phyloP scores from a whole-genome alignment of 768 basidiomycete genomes.

The Trametes meyenii region DNA sequence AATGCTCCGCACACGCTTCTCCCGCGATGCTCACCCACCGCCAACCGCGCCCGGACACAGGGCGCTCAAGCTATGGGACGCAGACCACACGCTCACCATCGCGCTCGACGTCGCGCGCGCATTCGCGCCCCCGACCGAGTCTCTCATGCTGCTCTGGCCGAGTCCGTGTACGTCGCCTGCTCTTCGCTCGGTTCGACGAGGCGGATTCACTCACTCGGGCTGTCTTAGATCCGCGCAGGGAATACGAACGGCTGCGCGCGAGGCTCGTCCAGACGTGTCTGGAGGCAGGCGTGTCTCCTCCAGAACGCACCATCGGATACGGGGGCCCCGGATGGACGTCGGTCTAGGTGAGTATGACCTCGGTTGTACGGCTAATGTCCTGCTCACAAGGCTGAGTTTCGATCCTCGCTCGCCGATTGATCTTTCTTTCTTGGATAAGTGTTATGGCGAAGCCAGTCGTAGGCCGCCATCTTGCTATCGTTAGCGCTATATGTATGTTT shows the following conservation, averaged over 20 bases:
- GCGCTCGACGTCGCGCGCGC: constrained; percentile 69
- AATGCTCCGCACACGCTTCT: not conserved
- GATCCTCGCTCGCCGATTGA: too few relatives aligned
- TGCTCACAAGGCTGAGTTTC: too few relatives aligned
- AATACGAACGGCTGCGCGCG: constrained; percentile 50
- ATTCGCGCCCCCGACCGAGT: constrained; percentile 46
- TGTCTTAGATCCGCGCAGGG: constrained; percentile 33
- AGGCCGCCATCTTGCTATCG: too few relatives aligned
- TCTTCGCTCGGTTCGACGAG: not conserved
- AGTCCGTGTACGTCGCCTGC: constrained; percentile 33
- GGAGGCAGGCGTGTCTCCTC: constrained; percentile 42
- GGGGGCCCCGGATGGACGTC: not conserved
- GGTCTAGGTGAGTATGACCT: too few relatives aligned
- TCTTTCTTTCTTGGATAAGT: too few relatives aligned
- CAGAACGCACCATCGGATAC: constrained; percentile 2
- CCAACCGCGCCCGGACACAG: not conserved
- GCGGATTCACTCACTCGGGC: not conserved
- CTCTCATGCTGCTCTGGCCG: not conserved
- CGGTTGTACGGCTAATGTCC: too few relatives aligned
- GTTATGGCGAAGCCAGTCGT: too few relatives aligned
- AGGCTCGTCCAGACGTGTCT: constrained; percentile 51
- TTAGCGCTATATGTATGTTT: too few relatives aligned
- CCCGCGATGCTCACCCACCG: not conserved
- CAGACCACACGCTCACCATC: constrained; percentile 56
- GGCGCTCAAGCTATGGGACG: constrained; percentile 58